These are phyloP conservation scores for Actinomortierella ambigua DNA, from an alignment of 371 early-diverging fungal species.

Conservation along the genomic window DNA sequence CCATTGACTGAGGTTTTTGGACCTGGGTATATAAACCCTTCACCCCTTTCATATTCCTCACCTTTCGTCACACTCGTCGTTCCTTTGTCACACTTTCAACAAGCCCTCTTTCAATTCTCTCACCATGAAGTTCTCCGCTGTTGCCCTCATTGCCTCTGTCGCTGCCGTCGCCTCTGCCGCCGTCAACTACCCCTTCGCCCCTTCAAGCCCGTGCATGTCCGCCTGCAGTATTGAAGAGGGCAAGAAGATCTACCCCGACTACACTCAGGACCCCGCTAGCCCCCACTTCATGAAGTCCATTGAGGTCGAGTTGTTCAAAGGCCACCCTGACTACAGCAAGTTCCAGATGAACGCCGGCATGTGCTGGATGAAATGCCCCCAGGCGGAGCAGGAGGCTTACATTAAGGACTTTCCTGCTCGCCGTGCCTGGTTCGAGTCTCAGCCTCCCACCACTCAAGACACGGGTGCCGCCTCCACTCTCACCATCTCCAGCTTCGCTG, in stretches of 20 bases:
- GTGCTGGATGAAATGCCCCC: slow-evolving; percentile 16
- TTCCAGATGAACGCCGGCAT: slow-evolving; percentile 24
- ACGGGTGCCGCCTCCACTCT: slow-evolving; percentile 45
- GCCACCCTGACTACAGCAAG: slow-evolving; percentile 21
- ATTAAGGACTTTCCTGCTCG: slow-evolving; percentile 23
- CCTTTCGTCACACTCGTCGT: too few relatives aligned
- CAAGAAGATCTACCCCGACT: slow-evolving; percentile 15
- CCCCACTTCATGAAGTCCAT: slow-evolving; percentile 30
- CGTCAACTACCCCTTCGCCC: slow-evolving; percentile 23
- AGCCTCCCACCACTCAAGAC: slow-evolving; percentile 14
- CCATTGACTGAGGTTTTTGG: neutral
- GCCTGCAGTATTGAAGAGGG: slow-evolving; percentile 21
- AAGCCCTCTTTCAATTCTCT: too few relatives aligned
- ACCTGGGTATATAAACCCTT: neutral
- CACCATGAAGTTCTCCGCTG: slow-evolving; percentile 11
- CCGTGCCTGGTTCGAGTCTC: slow-evolving; percentile 23
- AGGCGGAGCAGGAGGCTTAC: slow-evolving; percentile 16
- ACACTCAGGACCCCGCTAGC: slow-evolving; percentile 20
- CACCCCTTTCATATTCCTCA: neutral
- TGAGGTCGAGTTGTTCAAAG: slow-evolving; percentile 10
- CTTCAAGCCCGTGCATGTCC: slow-evolving; percentile 20
- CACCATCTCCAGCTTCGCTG: slow-evolving; percentile 19
- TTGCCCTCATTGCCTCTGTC: slow-evolving; percentile 10
- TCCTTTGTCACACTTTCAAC: too few relatives aligned
- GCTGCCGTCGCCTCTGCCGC: slow-evolving; percentile 20